Evolutionary conservation across 192 early-diverging fungal genomes (phyloP).

Genomic region (Obelidium mucronatum): DNA sequence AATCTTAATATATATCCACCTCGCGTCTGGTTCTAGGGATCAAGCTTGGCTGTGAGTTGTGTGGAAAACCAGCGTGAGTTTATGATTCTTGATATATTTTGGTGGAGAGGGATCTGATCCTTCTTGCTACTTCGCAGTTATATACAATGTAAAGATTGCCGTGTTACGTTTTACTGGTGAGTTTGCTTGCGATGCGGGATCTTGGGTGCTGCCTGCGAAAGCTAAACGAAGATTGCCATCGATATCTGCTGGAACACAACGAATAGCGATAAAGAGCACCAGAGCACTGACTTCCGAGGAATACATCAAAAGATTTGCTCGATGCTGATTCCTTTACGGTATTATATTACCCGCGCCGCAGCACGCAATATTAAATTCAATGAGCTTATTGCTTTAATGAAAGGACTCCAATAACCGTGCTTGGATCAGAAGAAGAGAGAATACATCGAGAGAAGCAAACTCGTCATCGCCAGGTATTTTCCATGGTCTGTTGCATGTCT

Average conservation of each 20-base stretch:
- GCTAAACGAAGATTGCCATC: too few species aligned
- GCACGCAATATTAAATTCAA: too few species aligned
- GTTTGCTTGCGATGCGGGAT: background rate
- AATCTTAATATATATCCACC: too few species aligned
- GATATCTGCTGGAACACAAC: too few species aligned
- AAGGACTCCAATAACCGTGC: constrained; percentile 57
- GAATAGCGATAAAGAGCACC: constrained; percentile 62
- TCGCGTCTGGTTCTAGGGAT: constrained; percentile 41
- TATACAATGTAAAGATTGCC: constrained; percentile 61
- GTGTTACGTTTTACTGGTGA: constrained; percentile 67
- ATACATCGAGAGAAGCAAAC: constrained; percentile 52
- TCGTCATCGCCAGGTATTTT: constrained; percentile 42
- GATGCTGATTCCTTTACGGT: constrained; percentile 56
- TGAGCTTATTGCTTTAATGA: background rate
- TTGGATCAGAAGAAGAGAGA: constrained; percentile 67
- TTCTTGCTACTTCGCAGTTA: constrained; percentile 39
- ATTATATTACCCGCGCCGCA: too few species aligned
- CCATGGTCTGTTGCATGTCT: background rate
- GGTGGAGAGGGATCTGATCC: background rate
- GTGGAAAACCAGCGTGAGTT: constrained; percentile 60
- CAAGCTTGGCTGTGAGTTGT: constrained; percentile 61
- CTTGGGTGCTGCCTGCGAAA: background rate
- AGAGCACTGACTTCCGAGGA: constrained; percentile 53
- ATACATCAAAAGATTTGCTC: constrained; percentile 64
- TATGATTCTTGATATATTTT: background rate